Evolutionary conservation across 257 asterid species (phyloP), one percentile per base, ranked within the genome.

Genomic region (Phtheirospermum japonicum): DNA sequence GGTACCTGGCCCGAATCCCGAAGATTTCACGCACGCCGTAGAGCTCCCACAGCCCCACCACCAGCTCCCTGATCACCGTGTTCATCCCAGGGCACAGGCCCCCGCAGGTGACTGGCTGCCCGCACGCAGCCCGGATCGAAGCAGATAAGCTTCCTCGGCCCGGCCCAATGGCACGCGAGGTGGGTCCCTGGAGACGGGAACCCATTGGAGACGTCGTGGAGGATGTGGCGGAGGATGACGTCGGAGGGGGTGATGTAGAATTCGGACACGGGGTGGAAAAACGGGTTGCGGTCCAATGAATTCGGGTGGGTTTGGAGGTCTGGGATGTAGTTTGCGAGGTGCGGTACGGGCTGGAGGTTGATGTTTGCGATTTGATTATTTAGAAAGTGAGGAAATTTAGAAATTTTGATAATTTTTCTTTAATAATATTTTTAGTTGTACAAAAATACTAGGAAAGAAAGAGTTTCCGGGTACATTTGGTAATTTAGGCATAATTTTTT

Each of bases 31-130:
- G 76, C 34, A 74, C 97, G 0, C 94, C 89, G 66, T 89, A 89
- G 20, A 82, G 67, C 28, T 86, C 95, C 95, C 88, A 89, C 7
- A 89, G 74, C 64, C 89, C 97, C 28, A 80, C 84, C 63, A 89
- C 97, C 68, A 89, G 83, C 82, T 89, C 97, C 64, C 94, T 49
- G 20, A 89, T 84, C 63, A 86, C 95, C 8, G 95, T 89, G 63
- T 86, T 89, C 87, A 87, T 76, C 1, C 95, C 95, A n/a, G n/a
- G n/a, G n/a, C n/a, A n/a, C n/a, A n/a, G n/a, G n/a, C n/a, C n/a
- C n/a, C n/a, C n/a, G n/a, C 97, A 89, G 7, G 97, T 86, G 40
- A 89, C 94, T 75, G 13, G 85, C 91, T 0, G 89, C 95, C 4
- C 79, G 68, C 6, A 84, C 91, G n/a, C 30, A 39, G 0, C 57